Evolutionary conservation across 495 filamentous ascomycete species (phyloP), one percentile per base, ranked within the genome.

Genomic region (Penicillium subrubescens): DNA sequence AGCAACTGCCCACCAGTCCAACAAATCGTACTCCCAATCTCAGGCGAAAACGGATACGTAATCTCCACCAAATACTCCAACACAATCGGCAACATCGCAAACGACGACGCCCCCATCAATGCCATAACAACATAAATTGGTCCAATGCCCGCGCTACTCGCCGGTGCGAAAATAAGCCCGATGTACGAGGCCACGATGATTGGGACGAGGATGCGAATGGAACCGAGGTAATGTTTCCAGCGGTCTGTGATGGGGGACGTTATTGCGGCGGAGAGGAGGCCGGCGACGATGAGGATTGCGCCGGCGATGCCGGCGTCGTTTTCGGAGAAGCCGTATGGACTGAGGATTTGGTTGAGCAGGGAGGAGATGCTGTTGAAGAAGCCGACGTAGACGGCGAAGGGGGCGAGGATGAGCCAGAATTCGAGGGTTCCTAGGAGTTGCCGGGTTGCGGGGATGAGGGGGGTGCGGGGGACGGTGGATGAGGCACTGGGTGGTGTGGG

Each of bases 361-460:
- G 92, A 90, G 53, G 94, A 96, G 69, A 93, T 77, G 74, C 88
- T 88, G 82, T 97, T 97, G 86, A 99, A 99, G 81, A 94, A 89
- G 48, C 89, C 92, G 64, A 97, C 91, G 78, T 94, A 97, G 72
- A 94, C 73, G 53, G 85, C 77, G 78, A 94, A 99, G 57, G 92
- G 87, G 63, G 92, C 63, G 41, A 91, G 74, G 71, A 96, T 78
- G 60, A 94, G 82, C 83, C 87, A 94, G 81, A 96, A 93, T 70
- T 91, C 87, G 63, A 87, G 68, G 6, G 89, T 84, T 39, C 76
- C 65, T 53, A 82, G 71, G 25, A 92, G 73, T 33, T 80, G 72
- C 15, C 39, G 56, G 2, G 83, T 70, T 3, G 81, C 76, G 59
- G 87, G 71, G 55, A 73, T 59, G 60, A 88, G 75, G 14, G 90